Conservation (phyloP, 2,329 filamentous ascomycete species). For the Fusarium paranaense region DNA sequence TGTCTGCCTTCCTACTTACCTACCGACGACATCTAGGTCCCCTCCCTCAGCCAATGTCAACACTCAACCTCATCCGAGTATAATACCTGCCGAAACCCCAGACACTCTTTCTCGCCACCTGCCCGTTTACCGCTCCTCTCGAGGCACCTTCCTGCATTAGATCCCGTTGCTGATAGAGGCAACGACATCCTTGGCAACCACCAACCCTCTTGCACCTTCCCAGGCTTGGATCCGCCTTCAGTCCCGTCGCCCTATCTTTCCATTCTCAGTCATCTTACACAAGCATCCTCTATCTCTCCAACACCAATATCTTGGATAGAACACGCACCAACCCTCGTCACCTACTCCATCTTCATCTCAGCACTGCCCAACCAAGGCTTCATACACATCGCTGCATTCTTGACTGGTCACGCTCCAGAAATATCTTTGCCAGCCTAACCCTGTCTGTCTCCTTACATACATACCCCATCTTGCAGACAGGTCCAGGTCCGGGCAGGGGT, state of each 20-base stretch:
- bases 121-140: background rate
- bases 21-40: slow-evolving; percentile 13
- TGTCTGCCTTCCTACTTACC: background rate
- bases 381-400: background rate
- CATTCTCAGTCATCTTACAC: background rate
- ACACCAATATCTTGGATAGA: background rate
- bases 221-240: background rate
- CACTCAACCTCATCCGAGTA: slow-evolving; percentile 12
- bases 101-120: background rate
- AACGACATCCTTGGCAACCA: background rate
- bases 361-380: background rate
- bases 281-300: background rate
- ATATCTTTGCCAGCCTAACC: background rate
- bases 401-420: background rate
- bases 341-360: background rate
- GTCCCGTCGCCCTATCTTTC: background rate
- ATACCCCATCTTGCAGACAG: background rate
- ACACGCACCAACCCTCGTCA: background rate
- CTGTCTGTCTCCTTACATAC: background rate
- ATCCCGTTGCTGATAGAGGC: background rate
- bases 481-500: background rate
- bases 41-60: slow-evolving; percentile 19
- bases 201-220: background rate
- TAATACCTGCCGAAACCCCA: slow-evolving; percentile 19
- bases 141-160: background rate